Evolutionary conservation across 2,329 filamentous ascomycete genomes (phyloP).

Genomic region (Neurospora sp.): DNA sequence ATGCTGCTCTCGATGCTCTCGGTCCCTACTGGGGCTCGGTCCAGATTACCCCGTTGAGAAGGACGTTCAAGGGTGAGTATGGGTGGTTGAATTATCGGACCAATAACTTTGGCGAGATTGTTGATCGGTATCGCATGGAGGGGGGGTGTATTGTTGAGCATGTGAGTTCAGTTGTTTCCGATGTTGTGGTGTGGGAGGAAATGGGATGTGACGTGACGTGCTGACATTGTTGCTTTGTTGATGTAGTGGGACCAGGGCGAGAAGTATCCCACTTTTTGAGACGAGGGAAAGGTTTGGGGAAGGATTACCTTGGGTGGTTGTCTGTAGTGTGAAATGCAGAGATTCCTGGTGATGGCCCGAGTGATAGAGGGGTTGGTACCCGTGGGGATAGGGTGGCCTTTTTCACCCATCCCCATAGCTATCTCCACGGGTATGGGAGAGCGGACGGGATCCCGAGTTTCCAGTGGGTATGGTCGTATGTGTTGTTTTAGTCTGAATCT

Average conservation of each 20-base stretch:
- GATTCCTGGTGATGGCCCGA: too few species aligned
- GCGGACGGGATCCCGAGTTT: too few species aligned
- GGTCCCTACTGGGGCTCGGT: constrained; percentile 10
- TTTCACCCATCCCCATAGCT: too few species aligned
- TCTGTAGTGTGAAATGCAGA: too few species aligned
- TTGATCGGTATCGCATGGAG: constrained; percentile 16
- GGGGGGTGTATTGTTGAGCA: constrained; percentile 19
- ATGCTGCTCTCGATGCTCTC: constrained; percentile 13
- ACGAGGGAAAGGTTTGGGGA: background rate
- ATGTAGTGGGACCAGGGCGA: background rate
- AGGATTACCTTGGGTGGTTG: background rate
- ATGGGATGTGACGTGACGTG: background rate
- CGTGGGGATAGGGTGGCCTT: too few species aligned
- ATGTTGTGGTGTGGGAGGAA: background rate
- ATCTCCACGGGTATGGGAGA: too few species aligned
- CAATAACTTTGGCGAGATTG: constrained; percentile 10
- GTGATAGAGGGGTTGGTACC: too few species aligned
- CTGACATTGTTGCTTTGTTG: background rate
- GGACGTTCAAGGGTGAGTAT: constrained; percentile 9
- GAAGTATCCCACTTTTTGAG: background rate
- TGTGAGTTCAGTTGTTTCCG: constrained; percentile 8
- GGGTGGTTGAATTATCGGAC: constrained; percentile 14
- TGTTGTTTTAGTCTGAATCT: too few species aligned
- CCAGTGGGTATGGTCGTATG: too few species aligned
- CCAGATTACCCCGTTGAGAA: constrained; percentile 11